These are phyloP conservation scores for Phellinidium pouzarii DNA, from an alignment of 1,284 basidiomycete species.

Conservation along the genomic window DNA sequence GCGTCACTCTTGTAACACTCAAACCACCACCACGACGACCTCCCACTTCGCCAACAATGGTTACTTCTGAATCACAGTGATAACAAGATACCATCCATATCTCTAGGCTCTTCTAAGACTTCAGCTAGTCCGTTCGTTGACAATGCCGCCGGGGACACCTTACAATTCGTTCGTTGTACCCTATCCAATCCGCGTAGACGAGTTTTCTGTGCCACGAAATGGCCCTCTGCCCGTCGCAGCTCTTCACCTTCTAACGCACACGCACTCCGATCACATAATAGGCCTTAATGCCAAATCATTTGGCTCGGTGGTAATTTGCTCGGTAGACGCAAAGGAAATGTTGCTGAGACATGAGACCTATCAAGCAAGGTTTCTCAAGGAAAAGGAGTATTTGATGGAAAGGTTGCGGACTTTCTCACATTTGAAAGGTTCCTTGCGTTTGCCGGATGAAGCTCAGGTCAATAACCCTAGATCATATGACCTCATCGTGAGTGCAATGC, in stretches of 20 bases:
- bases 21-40: too few relatives aligned
- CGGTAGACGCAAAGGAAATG: slow-evolving; percentile 77
- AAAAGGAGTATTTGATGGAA: slow-evolving; percentile 47
- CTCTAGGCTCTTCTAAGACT: too few relatives aligned
- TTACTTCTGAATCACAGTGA: too few relatives aligned
- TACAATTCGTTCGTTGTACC: slow-evolving; percentile 58
- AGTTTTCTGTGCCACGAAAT: slow-evolving; percentile 45
- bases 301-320: slow-evolving; percentile 63
- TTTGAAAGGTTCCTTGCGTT: slow-evolving; percentile 44
- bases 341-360: slow-evolving; percentile 69
- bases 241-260: slow-evolving; percentile 74
- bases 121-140: neutral
- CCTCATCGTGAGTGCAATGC: slow-evolving; percentile 45
- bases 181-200: slow-evolving; percentile 77
- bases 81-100: too few relatives aligned
- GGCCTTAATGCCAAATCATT: slow-evolving; percentile 69
- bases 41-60: too few relatives aligned
- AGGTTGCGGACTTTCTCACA: slow-evolving; percentile 59
- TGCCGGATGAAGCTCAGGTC: slow-evolving; percentile 34
- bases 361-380: slow-evolving; percentile 49
- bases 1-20: too few relatives aligned
- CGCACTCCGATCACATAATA: slow-evolving; percentile 75
- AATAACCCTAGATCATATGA: slow-evolving; percentile 37
- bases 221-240: slow-evolving; percentile 39
- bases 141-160: slow-evolving; percentile 69